Evolutionary conservation across 352 stramenopile species (phyloP), one percentile per base, ranked within the genome.

Genomic region (Elongisporangium anandrum): DNA sequence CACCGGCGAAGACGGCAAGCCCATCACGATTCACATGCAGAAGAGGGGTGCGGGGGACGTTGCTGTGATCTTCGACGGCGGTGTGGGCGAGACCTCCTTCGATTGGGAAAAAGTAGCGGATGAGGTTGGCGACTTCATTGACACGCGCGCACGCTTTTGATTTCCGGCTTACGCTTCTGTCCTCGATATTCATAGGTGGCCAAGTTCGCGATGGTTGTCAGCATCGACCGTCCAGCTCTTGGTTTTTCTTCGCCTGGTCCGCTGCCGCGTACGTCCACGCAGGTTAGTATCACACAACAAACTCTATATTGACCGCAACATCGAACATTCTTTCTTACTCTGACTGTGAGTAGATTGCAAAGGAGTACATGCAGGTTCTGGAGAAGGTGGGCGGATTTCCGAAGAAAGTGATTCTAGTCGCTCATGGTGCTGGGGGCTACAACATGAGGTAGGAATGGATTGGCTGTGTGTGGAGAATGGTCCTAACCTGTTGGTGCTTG

Each of bases 11-110:
- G 60, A 86, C 23, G 83, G 75, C 52, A 50, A 73, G 9, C n/a
- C 45, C 8, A 62, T 73, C 10, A 61, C 77, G 41, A 61, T 91
- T 12, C 83, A 92, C 56, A 65, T 85, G 50, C 79, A 88, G 58
- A 68, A 69, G 26, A 57, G 59, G 24, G 80, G 79, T 19, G 56
- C 13, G 16, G 77, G 78, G 24, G 60, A 85, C 47, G 76, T 90
- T 59, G 85, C 79, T 0, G 77, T 92, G 19, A 54, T 94, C 38
- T 62, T 94, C 13, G 84, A 94, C 45, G 84, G 84, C 16, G 81
- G 84, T 39, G 77, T 90, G 34, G 84, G 84, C n/a, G 81, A 94
- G 71, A 88, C 84, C 17, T 90, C 78, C 29, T 94, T 94, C 61
- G 84, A 94, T 61, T 94, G 81, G 79, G 81, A 90, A 52, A 91